Evolutionary conservation across 2,329 filamentous ascomycete genomes (phyloP).

Genomic region (Calonectria pteridis): DNA sequence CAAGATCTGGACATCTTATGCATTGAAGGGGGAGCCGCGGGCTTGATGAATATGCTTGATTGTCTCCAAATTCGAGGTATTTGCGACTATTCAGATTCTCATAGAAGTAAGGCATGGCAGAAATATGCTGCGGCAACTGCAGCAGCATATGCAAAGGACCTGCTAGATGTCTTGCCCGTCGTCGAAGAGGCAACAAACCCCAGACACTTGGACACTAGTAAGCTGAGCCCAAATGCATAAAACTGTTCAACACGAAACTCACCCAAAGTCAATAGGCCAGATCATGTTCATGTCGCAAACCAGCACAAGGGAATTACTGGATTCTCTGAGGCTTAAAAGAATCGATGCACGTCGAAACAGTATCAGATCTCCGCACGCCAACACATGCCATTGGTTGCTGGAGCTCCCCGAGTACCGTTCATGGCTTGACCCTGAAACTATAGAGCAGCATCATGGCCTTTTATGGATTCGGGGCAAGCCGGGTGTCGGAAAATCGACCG

Average conservation of each 20-base stretch:
- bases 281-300: not conserved
- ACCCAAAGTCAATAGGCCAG: not conserved
- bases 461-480: constrained; percentile 63
- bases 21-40: constrained; percentile 46
- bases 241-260: not conserved
- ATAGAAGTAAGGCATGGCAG: constrained; percentile 55
- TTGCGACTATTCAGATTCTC: constrained; percentile 55
- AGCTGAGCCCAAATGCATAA: not conserved
- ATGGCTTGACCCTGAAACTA: constrained; percentile 13
- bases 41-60: constrained; percentile 37
- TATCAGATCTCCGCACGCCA: constrained; percentile 51
- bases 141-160: constrained; percentile 43
- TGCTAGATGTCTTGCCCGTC: constrained; percentile 36
- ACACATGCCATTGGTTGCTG: constrained; percentile 38
- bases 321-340: constrained; percentile 53
- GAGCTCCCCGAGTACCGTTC: not conserved
- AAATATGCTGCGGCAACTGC: constrained; percentile 50
- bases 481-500: constrained; percentile 59
- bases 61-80: constrained; percentile 55
- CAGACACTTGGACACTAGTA: not conserved
- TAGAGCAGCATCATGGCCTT: constrained; percentile 45
- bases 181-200: not conserved
- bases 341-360: constrained; percentile 52
- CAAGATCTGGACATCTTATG: constrained; percentile 25
- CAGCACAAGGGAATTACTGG: not conserved